These are phyloP conservation scores for Tolypocladium endophyticum DNA, from an alignment of 2,329 filamentous ascomycete species.

Conservation along the genomic window DNA sequence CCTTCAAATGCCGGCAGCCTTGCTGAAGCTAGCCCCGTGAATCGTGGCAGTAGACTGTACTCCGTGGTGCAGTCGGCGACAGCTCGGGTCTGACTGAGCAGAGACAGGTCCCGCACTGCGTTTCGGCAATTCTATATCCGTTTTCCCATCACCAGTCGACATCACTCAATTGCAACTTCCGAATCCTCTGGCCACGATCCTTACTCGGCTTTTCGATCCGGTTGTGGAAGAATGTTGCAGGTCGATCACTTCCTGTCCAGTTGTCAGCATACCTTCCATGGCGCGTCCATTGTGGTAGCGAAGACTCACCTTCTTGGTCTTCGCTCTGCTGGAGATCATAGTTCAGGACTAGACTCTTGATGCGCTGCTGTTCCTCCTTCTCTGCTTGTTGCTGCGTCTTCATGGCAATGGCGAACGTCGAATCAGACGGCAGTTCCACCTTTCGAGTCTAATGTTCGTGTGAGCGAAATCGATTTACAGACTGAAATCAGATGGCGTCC, in stretches of 20 bases:
- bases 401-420: constrained; percentile 92
- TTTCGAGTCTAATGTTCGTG: constrained; percentile 59
- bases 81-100: background rate
- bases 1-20: background rate
- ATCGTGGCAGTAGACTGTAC: background rate
- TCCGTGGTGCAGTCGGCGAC: background rate
- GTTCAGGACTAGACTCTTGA: constrained; percentile 95
- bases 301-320: constrained; percentile 58
- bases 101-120: background rate
- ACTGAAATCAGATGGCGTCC: background rate
- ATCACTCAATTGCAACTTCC: constrained; percentile 90
- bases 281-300: constrained; percentile 7
- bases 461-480: background rate
- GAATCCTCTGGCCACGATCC: constrained; percentile 68
- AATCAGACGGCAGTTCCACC: constrained; percentile 82
- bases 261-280: background rate
- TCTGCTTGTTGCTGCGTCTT: constrained; percentile 91
- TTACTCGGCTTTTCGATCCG: constrained; percentile 44
- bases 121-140: background rate
- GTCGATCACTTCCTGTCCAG: constrained; percentile 36
- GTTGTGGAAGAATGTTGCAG: constrained; percentile 38
- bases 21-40: background rate
- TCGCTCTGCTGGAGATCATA: constrained; percentile 85
- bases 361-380: constrained; percentile 91
- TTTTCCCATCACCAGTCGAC: constrained; percentile 72